Evolutionary conservation across 257 asterid genomes (phyloP).

Genomic region (Jacaranda copaia): DNA sequence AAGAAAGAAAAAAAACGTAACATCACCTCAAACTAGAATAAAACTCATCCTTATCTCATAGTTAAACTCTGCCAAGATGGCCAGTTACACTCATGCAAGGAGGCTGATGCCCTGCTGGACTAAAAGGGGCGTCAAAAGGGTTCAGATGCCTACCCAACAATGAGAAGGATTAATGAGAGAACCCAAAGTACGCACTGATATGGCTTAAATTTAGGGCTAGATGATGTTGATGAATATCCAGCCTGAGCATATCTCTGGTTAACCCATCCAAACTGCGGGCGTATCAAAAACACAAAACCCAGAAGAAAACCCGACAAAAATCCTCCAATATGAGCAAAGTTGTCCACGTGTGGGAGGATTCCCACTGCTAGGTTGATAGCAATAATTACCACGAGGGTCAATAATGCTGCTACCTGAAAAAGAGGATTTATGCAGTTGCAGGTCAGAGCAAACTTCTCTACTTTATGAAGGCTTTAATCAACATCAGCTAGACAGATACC

Average conservation of each 20-base stretch:
- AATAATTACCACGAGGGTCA: slow-evolving; percentile 76
- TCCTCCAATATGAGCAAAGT: slow-evolving; percentile 94
- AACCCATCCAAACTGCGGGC: slow-evolving; percentile 94
- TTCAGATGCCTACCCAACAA: slow-evolving; percentile 65
- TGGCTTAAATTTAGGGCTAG: slow-evolving; percentile 67
- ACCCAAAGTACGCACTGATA: slow-evolving; percentile 83
- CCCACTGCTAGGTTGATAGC: slow-evolving; percentile 81
- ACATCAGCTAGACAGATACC: slow-evolving; percentile 47
- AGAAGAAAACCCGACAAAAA: slow-evolving; percentile 85
- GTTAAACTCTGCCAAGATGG: too few species aligned
- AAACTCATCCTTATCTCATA: background rate
- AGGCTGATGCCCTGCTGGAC: too few species aligned
- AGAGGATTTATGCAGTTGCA: slow-evolving; percentile 16
- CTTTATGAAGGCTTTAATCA: background rate
- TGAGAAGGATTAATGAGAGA: slow-evolving; percentile 68
- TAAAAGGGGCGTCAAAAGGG: background rate
- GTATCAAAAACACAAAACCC: slow-evolving; percentile 82
- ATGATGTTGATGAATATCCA: slow-evolving; percentile 45
- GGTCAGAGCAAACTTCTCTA: background rate
- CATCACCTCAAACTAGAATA: background rate
- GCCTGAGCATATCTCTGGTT: slow-evolving; percentile 70
- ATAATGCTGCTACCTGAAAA: slow-evolving; percentile 67
- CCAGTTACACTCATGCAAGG: too few species aligned
- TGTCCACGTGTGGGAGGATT: slow-evolving; percentile 91
- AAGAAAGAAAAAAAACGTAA: background rate